These are phyloP conservation scores for Podaxis rugospora DNA, from an alignment of 768 basidiomycete species.

Conservation along the genomic window DNA sequence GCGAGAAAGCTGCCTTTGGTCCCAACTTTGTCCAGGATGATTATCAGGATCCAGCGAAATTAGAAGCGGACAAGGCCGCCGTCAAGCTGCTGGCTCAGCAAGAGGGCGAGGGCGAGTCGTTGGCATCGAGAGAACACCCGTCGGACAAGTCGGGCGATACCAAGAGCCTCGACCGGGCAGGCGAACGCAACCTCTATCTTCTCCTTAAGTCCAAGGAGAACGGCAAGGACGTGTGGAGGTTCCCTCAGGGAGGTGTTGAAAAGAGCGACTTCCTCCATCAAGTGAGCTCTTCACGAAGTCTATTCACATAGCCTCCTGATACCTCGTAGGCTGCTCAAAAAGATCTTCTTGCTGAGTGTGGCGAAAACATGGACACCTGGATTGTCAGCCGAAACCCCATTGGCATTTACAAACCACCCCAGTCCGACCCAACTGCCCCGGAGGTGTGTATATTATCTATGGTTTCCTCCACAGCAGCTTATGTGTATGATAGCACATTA, in stretches of 20 bases:
- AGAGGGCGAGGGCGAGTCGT: slow-evolving; percentile 58
- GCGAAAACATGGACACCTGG: slow-evolving; percentile 88
- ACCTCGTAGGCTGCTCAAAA: slow-evolving; percentile 63
- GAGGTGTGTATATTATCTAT: slow-evolving; percentile 27
- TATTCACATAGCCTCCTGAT: neutral
- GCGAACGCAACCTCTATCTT: slow-evolving; percentile 87
- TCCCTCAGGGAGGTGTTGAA: slow-evolving; percentile 66
- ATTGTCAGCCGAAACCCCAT: slow-evolving; percentile 87
- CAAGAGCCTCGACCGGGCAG: slow-evolving; percentile 75
- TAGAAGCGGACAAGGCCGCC: slow-evolving; percentile 51
- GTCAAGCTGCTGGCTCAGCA: slow-evolving; percentile 52
- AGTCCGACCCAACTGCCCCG: slow-evolving; percentile 22
- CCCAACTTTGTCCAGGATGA: slow-evolving; percentile 46
- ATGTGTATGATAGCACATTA: slow-evolving; percentile 44
- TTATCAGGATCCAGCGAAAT: slow-evolving; percentile 39
- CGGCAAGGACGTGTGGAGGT: slow-evolving; percentile 66
- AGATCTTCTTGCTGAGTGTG: slow-evolving; percentile 68
- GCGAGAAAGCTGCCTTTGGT: slow-evolving; percentile 76
- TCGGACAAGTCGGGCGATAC: slow-evolving; percentile 59
- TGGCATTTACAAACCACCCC: slow-evolving; percentile 62
- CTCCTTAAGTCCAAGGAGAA: slow-evolving; percentile 52
- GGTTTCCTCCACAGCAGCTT: neutral
- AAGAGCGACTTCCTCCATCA: slow-evolving; percentile 74
- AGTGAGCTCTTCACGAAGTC: slow-evolving; percentile 33
- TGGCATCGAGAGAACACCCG: slow-evolving; percentile 56